Base-by-base conservation (phyloP, 192 early-diverging fungal species). In the Podila minutissima region DNA sequence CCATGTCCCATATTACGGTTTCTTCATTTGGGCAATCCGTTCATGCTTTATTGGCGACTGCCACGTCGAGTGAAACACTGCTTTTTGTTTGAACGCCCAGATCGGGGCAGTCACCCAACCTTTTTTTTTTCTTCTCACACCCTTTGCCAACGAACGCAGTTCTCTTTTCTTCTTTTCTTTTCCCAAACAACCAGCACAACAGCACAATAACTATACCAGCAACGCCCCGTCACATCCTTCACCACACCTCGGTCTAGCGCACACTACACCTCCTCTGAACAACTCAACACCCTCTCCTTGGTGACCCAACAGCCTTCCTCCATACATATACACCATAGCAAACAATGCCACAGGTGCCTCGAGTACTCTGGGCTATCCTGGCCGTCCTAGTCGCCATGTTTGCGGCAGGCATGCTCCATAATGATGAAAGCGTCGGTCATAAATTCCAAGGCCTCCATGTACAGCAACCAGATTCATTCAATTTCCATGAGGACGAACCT, bases 311-410 rank as follows among this genome's bases (percentile, higher is more conserved):
- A 46, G 12, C 41, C 41, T 55, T 55, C 24, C 24, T 22, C 53
- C 24, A 24, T 22, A 55, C 53, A 24, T 12, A 6, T 26, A 22
- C 7, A 37, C 35, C 35, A 55, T 0, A 20, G n/a, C 4, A 41
- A 62, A 57, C 4, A 62, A 72, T 73, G 71, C 38, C 71, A 33
- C 65, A 57, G 50, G 64, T 69, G 71, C 55, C 38, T 15, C 53
- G 33, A 9, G 20, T 65, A 37, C 51, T 66, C 57, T 64, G 66
- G 55, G 31, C 77, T 31, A 69, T 81, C 51, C 57, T 81, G 5
- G 58, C 66, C 22, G 77, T 50, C 15, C 33, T 81, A 62, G 68
- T 81, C 60, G 77, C 77, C 57, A 55, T 81, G 41, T 63, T 79
- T 9, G 71, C 60, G 8, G 65, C 77, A 33, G 71, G 71, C 49